These are phyloP conservation scores for Groenewaldozyma auringiensis DNA, from an alignment of 1,139 yeast genomes.

Conservation along the genomic window DNA sequence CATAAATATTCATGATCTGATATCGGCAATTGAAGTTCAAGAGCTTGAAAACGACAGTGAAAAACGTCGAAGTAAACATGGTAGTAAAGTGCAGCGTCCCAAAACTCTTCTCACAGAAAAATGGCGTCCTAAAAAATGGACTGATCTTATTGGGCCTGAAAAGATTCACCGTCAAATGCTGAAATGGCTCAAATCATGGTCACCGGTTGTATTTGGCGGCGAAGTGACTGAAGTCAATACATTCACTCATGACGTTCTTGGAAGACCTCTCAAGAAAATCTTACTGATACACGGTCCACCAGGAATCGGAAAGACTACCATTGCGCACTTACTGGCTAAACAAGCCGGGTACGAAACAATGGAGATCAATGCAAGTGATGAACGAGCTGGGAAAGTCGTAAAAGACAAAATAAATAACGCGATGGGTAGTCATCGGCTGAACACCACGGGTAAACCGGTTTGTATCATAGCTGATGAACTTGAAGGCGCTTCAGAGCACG, in stretches of 20 bases:
- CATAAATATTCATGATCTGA: background rate
- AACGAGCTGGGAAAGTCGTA: slow-evolving; percentile 51
- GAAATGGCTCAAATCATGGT: slow-evolving; percentile 81
- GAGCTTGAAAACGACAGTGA: background rate
- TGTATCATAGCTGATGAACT: slow-evolving; percentile 84
- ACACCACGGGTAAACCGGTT: slow-evolving; percentile 49
- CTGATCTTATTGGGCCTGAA: slow-evolving; percentile 79
- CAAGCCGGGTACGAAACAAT: slow-evolving; percentile 75
- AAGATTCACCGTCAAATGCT: slow-evolving; percentile 61
- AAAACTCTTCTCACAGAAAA: slow-evolving; percentile 56
- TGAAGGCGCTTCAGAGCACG: slow-evolving; percentile 81
- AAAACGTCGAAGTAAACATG: background rate
- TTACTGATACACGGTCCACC: slow-evolving; percentile 85
- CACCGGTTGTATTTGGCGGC: slow-evolving; percentile 53
- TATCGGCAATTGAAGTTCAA: background rate
- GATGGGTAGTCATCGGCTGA: slow-evolving; percentile 50
- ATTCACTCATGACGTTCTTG: slow-evolving; percentile 14
- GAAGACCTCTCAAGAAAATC: slow-evolving; percentile 62
- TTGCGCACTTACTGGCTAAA: slow-evolving; percentile 75
- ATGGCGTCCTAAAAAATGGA: slow-evolving; percentile 66
- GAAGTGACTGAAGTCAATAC: slow-evolving; percentile 18
- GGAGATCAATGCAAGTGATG: slow-evolving; percentile 90
- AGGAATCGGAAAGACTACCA: slow-evolving; percentile 91
- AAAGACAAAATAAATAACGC: slow-evolving; percentile 62
- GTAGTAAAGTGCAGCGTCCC: background rate